phyloP scores from a whole-genome alignment of 2,329 filamentous ascomycete species.

The Rhytidhysteron rufulum region DNA sequence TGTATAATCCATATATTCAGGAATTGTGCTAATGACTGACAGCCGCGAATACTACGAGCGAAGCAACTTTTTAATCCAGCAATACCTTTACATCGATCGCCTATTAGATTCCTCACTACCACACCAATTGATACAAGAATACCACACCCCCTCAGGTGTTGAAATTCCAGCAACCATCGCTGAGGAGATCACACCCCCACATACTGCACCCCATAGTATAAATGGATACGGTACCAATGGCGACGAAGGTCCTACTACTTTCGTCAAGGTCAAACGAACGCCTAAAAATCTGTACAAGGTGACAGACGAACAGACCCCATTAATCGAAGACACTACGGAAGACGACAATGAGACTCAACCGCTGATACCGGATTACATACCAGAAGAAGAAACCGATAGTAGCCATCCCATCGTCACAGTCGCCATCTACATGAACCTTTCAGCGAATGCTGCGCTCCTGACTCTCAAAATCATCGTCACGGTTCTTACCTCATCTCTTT shows the following conservation, averaged over 20 bases:
- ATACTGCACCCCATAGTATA: constrained; percentile 6
- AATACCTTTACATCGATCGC: constrained; percentile 90
- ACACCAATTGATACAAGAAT: constrained; percentile 87
- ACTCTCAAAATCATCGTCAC: constrained; percentile 74
- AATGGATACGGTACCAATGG: constrained; percentile 9
- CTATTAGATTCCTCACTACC: constrained; percentile 89
- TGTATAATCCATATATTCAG: not conserved
- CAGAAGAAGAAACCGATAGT: constrained; percentile 68
- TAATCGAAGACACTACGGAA: constrained; percentile 42
- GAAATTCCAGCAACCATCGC: constrained; percentile 68
- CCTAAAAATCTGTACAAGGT: constrained; percentile 82
- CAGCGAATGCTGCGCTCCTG: constrained; percentile 72
- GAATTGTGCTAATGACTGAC: constrained; percentile 9
- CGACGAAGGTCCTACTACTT: constrained; percentile 23
- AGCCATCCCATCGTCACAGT: constrained; percentile 73
- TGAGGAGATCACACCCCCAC: constrained; percentile 55
- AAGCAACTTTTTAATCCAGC: constrained; percentile 82
- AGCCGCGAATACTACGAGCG: constrained; percentile 83
- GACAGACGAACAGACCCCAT: constrained; percentile 61
- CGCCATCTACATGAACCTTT: constrained; percentile 82
- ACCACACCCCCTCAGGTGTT: constrained; percentile 60
- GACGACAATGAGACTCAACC: constrained; percentile 41
- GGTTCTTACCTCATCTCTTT: constrained; percentile 73
- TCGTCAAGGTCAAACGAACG: constrained; percentile 48
- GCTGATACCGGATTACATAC: constrained; percentile 65